phyloP scores from a whole-genome alignment of 805 yeast species.

The Starmerella bacillaris region DNA sequence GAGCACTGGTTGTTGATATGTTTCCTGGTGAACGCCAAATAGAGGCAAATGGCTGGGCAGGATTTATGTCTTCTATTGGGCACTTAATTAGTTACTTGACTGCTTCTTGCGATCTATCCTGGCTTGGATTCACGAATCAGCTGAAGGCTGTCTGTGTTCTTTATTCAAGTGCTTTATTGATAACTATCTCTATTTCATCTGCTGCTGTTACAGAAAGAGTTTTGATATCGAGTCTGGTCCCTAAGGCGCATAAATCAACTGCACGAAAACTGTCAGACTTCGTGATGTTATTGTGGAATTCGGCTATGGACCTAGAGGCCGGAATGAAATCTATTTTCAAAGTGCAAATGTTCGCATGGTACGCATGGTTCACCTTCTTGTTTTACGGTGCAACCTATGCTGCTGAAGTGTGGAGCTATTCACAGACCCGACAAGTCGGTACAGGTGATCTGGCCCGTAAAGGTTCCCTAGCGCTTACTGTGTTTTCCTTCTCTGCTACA shows the following conservation, averaged over 20 bases:
- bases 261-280: not conserved
- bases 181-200: constrained; percentile 28
- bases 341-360: constrained; percentile 50
- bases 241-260: constrained; percentile 9
- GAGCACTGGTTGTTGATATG: constrained; percentile 46
- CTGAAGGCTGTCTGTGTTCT: constrained; percentile 32
- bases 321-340: constrained; percentile 35
- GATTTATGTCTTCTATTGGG: constrained; percentile 42
- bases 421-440: constrained; percentile 15
- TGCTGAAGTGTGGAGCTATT: constrained; percentile 32
- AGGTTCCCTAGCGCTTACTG: constrained; percentile 23
- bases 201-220: constrained; percentile 31
- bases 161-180: constrained; percentile 28
- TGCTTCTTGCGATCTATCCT: constrained; percentile 31
- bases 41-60: constrained; percentile 48
- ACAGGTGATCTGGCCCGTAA: constrained; percentile 21
- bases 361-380: constrained; percentile 48
- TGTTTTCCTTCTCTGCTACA: constrained; percentile 22
- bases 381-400: constrained; percentile 51
- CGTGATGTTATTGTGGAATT: constrained; percentile 4
- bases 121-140: constrained; percentile 32
- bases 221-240: constrained; percentile 27
- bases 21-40: constrained; percentile 41
- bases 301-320: constrained; percentile 26
- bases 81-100: constrained; percentile 40